Evolutionary conservation across 257 asterid genomes (phyloP).

Genomic region (Solanum corneliomulleri): DNA sequence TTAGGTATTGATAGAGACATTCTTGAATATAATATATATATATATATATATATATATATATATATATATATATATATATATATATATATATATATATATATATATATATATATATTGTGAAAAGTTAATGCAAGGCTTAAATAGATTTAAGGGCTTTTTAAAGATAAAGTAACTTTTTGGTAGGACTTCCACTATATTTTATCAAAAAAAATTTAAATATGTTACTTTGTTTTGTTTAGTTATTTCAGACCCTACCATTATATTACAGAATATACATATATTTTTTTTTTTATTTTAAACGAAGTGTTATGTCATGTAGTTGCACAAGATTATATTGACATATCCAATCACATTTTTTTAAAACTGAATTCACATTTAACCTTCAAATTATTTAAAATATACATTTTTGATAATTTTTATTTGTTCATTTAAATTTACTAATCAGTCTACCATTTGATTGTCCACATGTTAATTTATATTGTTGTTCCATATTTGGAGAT

Average conservation of each 20-base stretch:
- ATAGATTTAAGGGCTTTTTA: background rate
- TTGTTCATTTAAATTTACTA: background rate
- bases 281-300: background rate
- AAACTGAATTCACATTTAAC: background rate
- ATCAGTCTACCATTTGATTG: background rate
- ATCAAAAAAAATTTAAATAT: too few relatives aligned
- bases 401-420: background rate
- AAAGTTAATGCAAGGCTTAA: background rate
- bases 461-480: background rate
- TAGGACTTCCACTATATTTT: background rate
- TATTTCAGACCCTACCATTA: background rate
- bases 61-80: too few relatives aligned
- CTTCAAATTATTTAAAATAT: background rate
- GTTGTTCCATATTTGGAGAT: background rate
- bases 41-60: too few relatives aligned
- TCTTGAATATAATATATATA: background rate
- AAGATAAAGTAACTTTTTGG: background rate
- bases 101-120: too few relatives aligned
- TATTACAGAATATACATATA: too few relatives aligned
- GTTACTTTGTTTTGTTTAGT: background rate
- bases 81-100: too few relatives aligned
- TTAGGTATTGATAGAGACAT: background rate
- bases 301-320: background rate
- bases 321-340: background rate
- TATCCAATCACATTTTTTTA: too few relatives aligned